Evolutionary conservation across 1,284 basidiomycete species (phyloP).

Genomic region (Malassezia obtusa): DNA sequence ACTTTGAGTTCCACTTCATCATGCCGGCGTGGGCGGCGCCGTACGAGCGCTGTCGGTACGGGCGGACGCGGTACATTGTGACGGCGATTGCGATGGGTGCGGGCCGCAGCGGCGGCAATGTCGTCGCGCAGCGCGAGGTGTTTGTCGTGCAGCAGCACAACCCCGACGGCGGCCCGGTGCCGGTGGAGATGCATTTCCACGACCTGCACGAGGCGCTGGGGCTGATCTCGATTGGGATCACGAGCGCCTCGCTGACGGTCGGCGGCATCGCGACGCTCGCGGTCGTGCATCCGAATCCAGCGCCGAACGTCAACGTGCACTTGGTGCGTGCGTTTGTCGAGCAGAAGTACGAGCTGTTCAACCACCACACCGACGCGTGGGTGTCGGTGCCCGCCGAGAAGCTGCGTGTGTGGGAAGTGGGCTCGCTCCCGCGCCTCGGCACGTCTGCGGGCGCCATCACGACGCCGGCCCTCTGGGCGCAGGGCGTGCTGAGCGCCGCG

Average conservation of each 20-base stretch:
- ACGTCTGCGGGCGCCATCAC: neutral
- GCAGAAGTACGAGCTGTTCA: conserved; percentile 44
- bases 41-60: conserved; percentile 41
- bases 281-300: conserved; percentile 39
- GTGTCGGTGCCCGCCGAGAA: conserved; percentile 38
- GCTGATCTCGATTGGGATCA: conserved; percentile 33
- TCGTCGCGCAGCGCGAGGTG: conserved; percentile 36
- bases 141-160: conserved; percentile 41
- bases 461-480: neutral
- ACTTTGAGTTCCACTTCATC: conserved; percentile 46
- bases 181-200: conserved; percentile 43
- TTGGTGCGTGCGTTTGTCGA: conserved; percentile 40
- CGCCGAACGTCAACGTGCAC: conserved; percentile 39
- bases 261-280: conserved; percentile 36
- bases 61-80: conserved; percentile 37
- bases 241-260: conserved; percentile 40
- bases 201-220: conserved; percentile 44
- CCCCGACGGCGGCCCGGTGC: conserved; percentile 34
- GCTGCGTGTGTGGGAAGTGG: conserved; percentile 42
- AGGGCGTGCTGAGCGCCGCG: conserved; percentile 9
- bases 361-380: conserved; percentile 31
- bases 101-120: conserved; percentile 30
- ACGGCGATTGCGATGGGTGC: conserved; percentile 42
- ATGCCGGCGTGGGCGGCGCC: conserved; percentile 39
- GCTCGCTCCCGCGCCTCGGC: conserved; percentile 26